Evolutionary conservation across 1,284 basidiomycete species (phyloP).

Genomic region (Ceratobasidium sp.): DNA sequence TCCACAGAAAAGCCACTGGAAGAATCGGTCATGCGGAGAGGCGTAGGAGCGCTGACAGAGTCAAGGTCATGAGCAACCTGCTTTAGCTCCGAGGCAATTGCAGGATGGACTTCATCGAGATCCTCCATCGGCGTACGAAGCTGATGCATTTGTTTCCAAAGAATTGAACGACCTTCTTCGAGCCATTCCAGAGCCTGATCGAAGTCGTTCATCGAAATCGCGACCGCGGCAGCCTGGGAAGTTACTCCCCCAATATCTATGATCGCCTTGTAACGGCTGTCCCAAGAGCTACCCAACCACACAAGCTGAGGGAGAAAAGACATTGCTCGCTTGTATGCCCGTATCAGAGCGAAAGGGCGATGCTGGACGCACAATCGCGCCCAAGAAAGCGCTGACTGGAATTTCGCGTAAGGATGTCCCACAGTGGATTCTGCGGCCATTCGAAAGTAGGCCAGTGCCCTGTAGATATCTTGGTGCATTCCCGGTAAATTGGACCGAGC

Average conservation of each 20-base stretch:
- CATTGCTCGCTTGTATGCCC: constrained; percentile 33
- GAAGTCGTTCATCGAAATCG: constrained; percentile 10
- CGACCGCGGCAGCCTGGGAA: constrained; percentile 33
- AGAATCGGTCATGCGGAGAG: not conserved
- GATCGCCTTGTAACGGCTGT: constrained; percentile 13
- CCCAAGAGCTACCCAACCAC: constrained; percentile 32
- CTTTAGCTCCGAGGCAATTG: constrained; percentile 28
- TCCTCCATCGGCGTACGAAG: constrained; percentile 34
- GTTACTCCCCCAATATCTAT: constrained; percentile 4
- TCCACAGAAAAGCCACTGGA: too few species aligned
- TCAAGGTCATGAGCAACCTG: constrained; percentile 18
- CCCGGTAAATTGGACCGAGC: too few species aligned
- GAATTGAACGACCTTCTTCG: constrained; percentile 44
- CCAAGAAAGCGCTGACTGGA: constrained; percentile 1
- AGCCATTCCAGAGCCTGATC: constrained; percentile 44
- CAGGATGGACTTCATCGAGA: constrained; percentile 1
- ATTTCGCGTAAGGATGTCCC: not conserved
- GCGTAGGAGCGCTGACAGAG: not conserved
- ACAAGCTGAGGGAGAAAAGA: constrained; percentile 32
- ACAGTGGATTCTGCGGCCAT: not conserved
- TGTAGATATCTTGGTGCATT: too few species aligned
- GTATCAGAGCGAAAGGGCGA: not conserved
- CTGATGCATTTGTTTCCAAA: constrained; percentile 44
- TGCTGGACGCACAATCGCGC: not conserved
- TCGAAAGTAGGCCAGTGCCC: too few species aligned